phyloP scores from a whole-genome alignment of 169 alveolate species.

The Theileria parva region DNA sequence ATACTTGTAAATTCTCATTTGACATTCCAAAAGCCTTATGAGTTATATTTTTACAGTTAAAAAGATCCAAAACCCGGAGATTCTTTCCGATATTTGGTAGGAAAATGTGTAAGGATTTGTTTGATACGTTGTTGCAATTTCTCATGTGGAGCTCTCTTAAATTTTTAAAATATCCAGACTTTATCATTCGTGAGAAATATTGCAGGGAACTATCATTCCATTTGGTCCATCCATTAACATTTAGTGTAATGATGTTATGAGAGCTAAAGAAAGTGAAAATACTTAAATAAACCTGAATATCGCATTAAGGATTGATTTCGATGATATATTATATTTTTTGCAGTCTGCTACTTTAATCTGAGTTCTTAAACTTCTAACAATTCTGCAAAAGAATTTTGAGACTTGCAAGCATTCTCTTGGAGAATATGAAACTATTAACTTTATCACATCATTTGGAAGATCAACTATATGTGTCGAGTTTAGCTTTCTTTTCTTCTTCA shows the following conservation, averaged over 20 bases:
- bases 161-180: conserved; percentile 28
- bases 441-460: conserved; percentile 18
- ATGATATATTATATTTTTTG: neutral
- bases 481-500: neutral
- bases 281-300: conserved; percentile 16
- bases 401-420: conserved; percentile 23
- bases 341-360: neutral
- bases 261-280: neutral
- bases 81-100: conserved; percentile 8
- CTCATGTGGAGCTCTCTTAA: conserved; percentile 29
- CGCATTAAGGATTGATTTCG: neutral
- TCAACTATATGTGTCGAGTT: neutral
- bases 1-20: neutral
- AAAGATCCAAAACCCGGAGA: conserved; percentile 29
- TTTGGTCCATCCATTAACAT: conserved; percentile 56
- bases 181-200: conserved; percentile 14
- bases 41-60: conserved; percentile 34
- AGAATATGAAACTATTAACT: conserved; percentile 15
- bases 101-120: conserved; percentile 17
- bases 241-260: conserved; percentile 15
- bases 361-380: conserved; percentile 5
- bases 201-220: conserved; percentile 45
- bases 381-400: conserved; percentile 9
- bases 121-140: conserved; percentile 30
- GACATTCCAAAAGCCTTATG: neutral